Conservation (phyloP, 2,329 filamentous ascomycete genomes). For the Stagonosporopsis cucurbitacearum region DNA sequence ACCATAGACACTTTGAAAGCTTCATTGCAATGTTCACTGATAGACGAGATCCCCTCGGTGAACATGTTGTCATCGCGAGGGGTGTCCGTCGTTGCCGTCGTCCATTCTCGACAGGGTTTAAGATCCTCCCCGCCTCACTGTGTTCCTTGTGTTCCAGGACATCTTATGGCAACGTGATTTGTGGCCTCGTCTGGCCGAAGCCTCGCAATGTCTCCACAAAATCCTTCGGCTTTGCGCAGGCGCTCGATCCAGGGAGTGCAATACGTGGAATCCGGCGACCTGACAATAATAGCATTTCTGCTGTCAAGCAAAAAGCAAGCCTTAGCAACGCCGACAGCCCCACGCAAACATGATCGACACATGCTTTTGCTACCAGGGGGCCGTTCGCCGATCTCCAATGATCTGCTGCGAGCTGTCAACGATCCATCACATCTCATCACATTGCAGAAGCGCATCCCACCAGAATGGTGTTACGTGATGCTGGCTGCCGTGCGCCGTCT, state of each 20-base stretch:
- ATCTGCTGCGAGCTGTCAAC: slow-evolving; percentile 14
- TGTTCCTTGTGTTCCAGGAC: background rate
- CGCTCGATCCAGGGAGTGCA: background rate
- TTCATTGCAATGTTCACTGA: slow-evolving; percentile 18
- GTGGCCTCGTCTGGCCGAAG: slow-evolving; percentile 4
- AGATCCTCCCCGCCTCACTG: slow-evolving; percentile 17
- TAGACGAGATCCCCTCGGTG: background rate
- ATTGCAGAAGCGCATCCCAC: slow-evolving; percentile 13
- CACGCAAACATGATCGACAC: slow-evolving; percentile 19
- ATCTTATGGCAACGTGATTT: background rate
- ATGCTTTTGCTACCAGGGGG: slow-evolving; percentile 19
- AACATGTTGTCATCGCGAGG: no score
- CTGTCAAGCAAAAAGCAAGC: slow-evolving; percentile 9
- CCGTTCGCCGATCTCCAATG: slow-evolving; percentile 20
- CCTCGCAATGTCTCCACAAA: slow-evolving; percentile 1
- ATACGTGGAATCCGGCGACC: slow-evolving; percentile 8
- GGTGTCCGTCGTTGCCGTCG: no score
- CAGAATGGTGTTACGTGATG: slow-evolving; percentile 1
- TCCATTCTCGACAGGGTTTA: slow-evolving; percentile 14
- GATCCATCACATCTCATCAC: slow-evolving; percentile 19
- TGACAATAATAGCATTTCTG: slow-evolving; percentile 9
- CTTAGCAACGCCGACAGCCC: slow-evolving; percentile 4
- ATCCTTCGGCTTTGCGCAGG: background rate
- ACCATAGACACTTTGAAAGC: slow-evolving; percentile 27
- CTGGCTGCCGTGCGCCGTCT: slow-evolving; percentile 8